Base-by-base conservation (phyloP, 306 rosid species). In the Vigna unguiculata region DNA sequence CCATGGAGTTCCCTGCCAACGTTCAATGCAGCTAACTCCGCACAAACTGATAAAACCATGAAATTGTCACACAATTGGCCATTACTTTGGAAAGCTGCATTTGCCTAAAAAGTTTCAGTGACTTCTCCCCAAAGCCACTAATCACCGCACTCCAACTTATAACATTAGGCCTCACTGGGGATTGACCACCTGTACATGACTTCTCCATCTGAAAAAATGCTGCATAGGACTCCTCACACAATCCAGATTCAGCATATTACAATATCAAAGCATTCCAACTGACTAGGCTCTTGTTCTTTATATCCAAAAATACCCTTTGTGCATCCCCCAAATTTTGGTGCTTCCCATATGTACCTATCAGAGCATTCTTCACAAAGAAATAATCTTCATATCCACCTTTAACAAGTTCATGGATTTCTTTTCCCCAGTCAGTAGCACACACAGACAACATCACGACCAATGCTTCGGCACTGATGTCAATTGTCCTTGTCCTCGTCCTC, bases 241-340 rank as follows among this genome's bases (percentile, higher is more conserved):
- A 81, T 43, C 97, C 96, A 22, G 86, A 83, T 81, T 91, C 97
- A 61, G 93, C 92, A 75, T 80, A 90, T 2, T 93, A 73, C 6
- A 97, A 86, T 81, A 93, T 87, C 74, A 93, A 82, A 79, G 91
- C 85, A 83, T 93, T 93, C 98, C 98, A 91, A 79, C 90, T 88
- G 51, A 88, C 94, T 8, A 90, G 77, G 78, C 47, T 91, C 81
- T 87, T 91, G 8, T n/a, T 72, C 84, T 67, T 77, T 77, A 91
- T 90, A 73, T 78, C 86, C 75, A 52, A 60, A 85, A 91, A 91
- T 24, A 83, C 53, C 59, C 10, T 40, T 2, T 40, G 45, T 40
- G 45, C 45, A 40, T 40, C 80, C 49, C 79, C 83, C 9, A 88
- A 32, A 11, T 74, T 80, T 28, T 83, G 81, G 69, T 84, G 90